These are phyloP conservation scores for Fusarium sp. DNA, from an alignment of 2,329 filamentous ascomycete species.

Conservation along the genomic window DNA sequence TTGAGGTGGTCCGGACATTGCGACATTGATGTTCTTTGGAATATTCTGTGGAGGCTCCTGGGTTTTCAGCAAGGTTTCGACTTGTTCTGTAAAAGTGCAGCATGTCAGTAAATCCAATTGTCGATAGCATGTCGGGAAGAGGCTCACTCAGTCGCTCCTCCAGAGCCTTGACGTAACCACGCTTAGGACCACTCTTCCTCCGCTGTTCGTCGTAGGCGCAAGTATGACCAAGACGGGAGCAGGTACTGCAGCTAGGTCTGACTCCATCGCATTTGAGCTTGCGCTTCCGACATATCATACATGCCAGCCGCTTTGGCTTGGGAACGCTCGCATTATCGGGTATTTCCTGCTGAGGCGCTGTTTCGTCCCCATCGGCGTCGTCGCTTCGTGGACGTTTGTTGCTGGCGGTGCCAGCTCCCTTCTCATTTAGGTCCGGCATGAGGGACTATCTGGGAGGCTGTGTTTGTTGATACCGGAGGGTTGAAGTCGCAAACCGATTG, in stretches of 20 bases:
- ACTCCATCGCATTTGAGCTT: constrained; percentile 91
- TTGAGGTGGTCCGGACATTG: constrained; percentile 45
- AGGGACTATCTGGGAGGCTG: constrained; percentile 7
- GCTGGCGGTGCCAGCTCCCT: constrained; percentile 49
- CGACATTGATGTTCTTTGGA: constrained; percentile 47
- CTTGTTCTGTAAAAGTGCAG: constrained; percentile 73
- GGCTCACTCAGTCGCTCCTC: constrained; percentile 88
- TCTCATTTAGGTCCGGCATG: constrained; percentile 54
- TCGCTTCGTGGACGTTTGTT: constrained; percentile 44
- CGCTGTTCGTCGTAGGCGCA: constrained; percentile 93
- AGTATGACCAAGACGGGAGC: constrained; percentile 83
- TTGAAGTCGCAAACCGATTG: constrained; percentile 14
- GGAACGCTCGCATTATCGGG: constrained; percentile 69
- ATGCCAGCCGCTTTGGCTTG: constrained; percentile 92
- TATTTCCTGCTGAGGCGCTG: constrained; percentile 52
- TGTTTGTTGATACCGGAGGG: constrained; percentile 11
- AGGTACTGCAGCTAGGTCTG: constrained; percentile 88
- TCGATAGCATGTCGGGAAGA: not conserved
- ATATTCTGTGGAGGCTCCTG: constrained; percentile 65
- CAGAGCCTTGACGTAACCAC: constrained; percentile 92
- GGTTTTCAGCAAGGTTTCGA: constrained; percentile 88
- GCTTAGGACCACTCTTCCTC: constrained; percentile 93
- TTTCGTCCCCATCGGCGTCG: constrained; percentile 49
- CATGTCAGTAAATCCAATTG: constrained; percentile 33
- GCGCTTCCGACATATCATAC: constrained; percentile 90